Base-by-base conservation (phyloP, 192 early-diverging fungal species). In the Chytriomyces sp. region DNA sequence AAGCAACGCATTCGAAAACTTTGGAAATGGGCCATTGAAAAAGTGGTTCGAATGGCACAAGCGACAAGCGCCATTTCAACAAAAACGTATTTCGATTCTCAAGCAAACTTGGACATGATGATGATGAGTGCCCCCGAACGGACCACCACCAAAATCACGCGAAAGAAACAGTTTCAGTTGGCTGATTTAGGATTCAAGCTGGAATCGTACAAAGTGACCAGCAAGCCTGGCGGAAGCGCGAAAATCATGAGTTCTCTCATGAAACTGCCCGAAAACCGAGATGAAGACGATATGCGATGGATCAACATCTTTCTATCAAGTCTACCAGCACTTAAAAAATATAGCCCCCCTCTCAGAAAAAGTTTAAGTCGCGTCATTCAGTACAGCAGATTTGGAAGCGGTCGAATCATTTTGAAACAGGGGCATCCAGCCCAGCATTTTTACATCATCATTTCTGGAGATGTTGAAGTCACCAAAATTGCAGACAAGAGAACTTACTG, bases 351-450 rank as follows among this genome's bases (percentile, higher is more conserved):
- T 13, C 18, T 8, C 7, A 69, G 45, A 45, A 10, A 26, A 26
- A 50, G 7, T 8, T 16, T 69, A n/a, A 45, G 68, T 10, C 45
- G 49, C 20, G 50, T 28, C 7, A 43, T 69, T 50, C 26, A 47
- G 26, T 69, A 69, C 35, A 23, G 18, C 50, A 49, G 45, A 23
- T 69, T 69, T 57, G 46, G 49, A 10, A 8, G n/a, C 3, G 49
- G 49, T 44, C 10, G 49, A 16, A 69, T 50, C 2, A 69, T 69
- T 69, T 23, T 69, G 18, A 69, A 69, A 47, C 68, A 69, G 45
- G 66, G 20, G 28, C 28, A 24, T 13, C n/a, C 63, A 11, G 18
- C 63, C 11, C 13, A 13, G 11, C 26, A 13, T 46, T 67, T 45
- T 67, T 45, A 67, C 26, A 18, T 67, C 16, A 20, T 57, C 0